Evolutionary conservation across 441 rosid species (phyloP), one percentile per base, ranked within the genome.

Genomic region (Erysimum cheiri): DNA sequence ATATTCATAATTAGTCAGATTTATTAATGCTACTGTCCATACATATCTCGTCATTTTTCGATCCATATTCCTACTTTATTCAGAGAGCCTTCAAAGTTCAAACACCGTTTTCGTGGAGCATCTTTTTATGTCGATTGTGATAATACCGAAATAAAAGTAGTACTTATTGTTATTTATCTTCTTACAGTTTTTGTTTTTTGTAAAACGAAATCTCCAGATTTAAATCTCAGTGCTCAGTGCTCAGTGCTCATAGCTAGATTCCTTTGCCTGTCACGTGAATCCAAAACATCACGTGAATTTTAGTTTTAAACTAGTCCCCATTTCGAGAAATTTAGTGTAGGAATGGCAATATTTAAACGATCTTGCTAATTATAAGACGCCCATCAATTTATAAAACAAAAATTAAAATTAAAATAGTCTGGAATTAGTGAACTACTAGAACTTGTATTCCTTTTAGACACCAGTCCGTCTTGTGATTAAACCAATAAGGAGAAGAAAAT

Each of bases 241-340:
- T n/a, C n/a, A n/a, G n/a, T n/a, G n/a, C 24, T 60, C 5, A 41
- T 44, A 61, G 73, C 59, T 67, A 54, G 78, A 68, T 68, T 74
- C 73, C 64, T 74, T 74, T 68, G 59, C 50, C 44, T n/a, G 69
- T 53, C 78, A 61, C 59, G 19, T 74, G 58, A 74, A 67, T 68
- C 78, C 78, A 74, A 74, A 67, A 67, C 40, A 19, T 74, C 78
- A 68, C 78, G 69, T 74, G 73, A 68, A 60, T 41, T 17, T 52
- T 53, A 6, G 50, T 60, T 52, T 73, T 11, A 6, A 59, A 67
- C 14, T 29, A 53, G 44, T 67, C 69, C 59, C 8, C 46, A 24
- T 60, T 53, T 44, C 78, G 49, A 74, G 19, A 53, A 67, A 32
- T 24, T 7, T 56, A 56, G 54, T 4, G 29, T 52, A 52, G 39